Percentiles rank a stretch among this genome's conserved stretches.
These are phyloP conservation scores for Pulicaria dysenterica DNA, from an alignment of 129 eudicot species.

Conservation along the genomic window DNA sequence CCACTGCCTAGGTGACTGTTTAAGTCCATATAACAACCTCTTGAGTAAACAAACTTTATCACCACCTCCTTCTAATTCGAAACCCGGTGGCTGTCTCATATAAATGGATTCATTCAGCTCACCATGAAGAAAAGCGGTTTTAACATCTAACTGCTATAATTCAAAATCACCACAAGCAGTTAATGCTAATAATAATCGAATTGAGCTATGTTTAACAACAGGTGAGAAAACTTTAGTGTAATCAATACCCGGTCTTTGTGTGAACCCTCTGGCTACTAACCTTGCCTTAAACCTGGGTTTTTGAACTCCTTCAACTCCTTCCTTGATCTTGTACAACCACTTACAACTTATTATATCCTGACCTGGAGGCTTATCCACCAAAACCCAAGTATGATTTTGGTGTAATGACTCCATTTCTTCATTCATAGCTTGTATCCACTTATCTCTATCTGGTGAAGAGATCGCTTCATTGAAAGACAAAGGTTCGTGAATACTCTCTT, in stretches of 20 bases:
- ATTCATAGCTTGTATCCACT: background rate
- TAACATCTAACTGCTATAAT: background rate
- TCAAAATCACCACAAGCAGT: background rate
- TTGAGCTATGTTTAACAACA: background rate
- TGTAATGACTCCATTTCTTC: background rate
- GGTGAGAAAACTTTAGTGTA: background rate
- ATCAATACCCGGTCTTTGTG: background rate
- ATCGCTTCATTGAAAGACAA: background rate
- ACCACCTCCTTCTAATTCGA: background rate
- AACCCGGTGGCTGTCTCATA: background rate
- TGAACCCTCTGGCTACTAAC: background rate
- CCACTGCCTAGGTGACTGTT: background rate
- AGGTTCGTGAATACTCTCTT: background rate
- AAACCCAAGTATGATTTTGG: background rate
- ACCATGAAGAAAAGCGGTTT: background rate
- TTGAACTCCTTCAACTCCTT: background rate
- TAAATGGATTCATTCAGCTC: background rate
- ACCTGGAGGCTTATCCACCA: background rate
- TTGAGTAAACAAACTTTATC: background rate
- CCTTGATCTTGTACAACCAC: background rate
- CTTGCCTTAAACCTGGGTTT: background rate
- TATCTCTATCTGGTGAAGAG: background rate
- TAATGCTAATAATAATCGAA: background rate
- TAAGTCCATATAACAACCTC: background rate
- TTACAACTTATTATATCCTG: too few relatives aligned